phyloP scores from a whole-genome alignment of 495 filamentous ascomycete species.

The Daldinia grandis region DNA sequence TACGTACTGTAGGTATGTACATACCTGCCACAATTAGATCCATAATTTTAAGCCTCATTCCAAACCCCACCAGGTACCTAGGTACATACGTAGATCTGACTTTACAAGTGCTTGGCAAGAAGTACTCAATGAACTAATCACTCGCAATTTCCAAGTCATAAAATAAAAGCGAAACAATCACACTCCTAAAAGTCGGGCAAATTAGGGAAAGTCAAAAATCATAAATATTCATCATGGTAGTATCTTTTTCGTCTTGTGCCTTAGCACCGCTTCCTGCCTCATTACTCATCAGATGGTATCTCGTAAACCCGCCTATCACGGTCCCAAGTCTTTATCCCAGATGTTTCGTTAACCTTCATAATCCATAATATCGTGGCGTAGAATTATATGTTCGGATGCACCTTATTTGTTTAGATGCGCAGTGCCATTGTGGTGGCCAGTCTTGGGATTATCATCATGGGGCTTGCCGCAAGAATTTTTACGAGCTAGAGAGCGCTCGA shows the following conservation, averaged over 20 bases:
- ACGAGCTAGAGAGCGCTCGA: constrained; percentile 4
- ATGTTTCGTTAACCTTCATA: not conserved
- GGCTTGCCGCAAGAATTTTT: constrained; percentile 2
- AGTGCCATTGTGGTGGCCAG: not conserved
- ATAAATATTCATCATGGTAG: not conserved
- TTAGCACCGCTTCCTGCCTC: not conserved
- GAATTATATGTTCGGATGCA: not conserved
- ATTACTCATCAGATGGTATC: constrained; percentile 18
- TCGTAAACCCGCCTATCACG: not conserved
- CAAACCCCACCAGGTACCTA: not conserved
- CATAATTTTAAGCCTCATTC: not conserved
- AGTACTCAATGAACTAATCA: not conserved
- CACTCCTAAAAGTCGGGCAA: too few relatives aligned
- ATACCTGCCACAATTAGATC: not conserved
- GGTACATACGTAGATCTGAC: not conserved
- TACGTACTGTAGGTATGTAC: too few relatives aligned
- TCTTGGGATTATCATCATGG: not conserved
- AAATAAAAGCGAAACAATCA: not conserved
- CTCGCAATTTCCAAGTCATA: not conserved
- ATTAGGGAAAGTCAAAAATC: not conserved
- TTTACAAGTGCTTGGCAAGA: not conserved
- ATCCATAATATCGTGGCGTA: not conserved
- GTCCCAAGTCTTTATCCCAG: not conserved
- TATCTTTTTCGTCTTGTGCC: not conserved
- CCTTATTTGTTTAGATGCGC: not conserved